These are phyloP conservation scores for Neurospora intermedia DNA, from an alignment of 495 filamentous ascomycete species.

Conservation along the genomic window DNA sequence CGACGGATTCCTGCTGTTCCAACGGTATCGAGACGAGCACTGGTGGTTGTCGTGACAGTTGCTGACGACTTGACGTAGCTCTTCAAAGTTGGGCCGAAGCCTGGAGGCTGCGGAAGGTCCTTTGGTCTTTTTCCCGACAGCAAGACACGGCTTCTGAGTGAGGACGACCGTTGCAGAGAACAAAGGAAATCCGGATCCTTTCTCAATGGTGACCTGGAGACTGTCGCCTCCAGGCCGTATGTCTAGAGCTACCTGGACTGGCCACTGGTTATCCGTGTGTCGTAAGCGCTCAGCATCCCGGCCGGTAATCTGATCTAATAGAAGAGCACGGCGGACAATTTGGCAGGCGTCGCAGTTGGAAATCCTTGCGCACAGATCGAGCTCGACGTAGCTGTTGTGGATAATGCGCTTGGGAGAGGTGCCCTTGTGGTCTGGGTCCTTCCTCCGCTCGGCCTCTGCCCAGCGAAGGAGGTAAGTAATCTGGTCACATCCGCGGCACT, in stretches of 20 bases:
- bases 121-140: constrained; percentile 3
- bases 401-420: constrained; percentile 11
- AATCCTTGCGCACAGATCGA: constrained; percentile 15
- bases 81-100: constrained; percentile 12
- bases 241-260: constrained; percentile 10
- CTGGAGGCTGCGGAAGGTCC: neutral
- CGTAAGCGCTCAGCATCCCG: constrained; percentile 10
- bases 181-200: neutral
- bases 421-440: constrained; percentile 8
- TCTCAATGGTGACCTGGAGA: constrained; percentile 10
- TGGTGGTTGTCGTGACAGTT: constrained; percentile 19
- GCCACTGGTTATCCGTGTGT: constrained; percentile 13
- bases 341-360: constrained; percentile 20
- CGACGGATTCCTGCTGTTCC: constrained; percentile 21
- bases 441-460: constrained; percentile 17
- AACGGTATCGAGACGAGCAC: constrained; percentile 20
- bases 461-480: constrained; percentile 20
- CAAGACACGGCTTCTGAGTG: neutral
- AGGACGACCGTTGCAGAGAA: constrained; percentile 14
- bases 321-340: constrained; percentile 16
- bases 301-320: constrained; percentile 19
- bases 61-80: constrained; percentile 11
- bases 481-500: constrained; percentile 17
- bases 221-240: constrained; percentile 9
- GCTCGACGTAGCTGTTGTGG: constrained; percentile 19